These are phyloP conservation scores for Suillus paluster DNA, from an alignment of 768 basidiomycete genomes.

Conservation along the genomic window DNA sequence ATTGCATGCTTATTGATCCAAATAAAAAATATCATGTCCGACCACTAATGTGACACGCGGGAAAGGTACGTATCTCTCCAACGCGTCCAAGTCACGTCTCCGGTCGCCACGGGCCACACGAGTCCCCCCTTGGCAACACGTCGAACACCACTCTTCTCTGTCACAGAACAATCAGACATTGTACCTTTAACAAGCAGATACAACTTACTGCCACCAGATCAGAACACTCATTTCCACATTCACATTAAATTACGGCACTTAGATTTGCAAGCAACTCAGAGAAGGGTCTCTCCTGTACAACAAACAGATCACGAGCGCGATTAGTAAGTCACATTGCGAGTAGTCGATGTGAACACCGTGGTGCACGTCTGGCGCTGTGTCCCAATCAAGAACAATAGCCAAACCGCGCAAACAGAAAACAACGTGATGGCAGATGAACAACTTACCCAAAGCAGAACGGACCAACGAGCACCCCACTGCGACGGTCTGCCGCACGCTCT, in stretches of 20 bases:
- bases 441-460: conserved; percentile 78
- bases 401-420: neutral
- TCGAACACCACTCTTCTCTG: neutral
- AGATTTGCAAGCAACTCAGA: neutral
- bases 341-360: neutral
- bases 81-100: neutral
- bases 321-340: neutral
- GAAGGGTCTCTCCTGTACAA: conserved; percentile 3
- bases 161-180: neutral
- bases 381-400: neutral
- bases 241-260: neutral
- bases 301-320: neutral
- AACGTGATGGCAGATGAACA: too few relatives aligned
- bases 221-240: neutral
- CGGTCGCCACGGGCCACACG: neutral
- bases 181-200: neutral
- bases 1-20: neutral
- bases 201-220: neutral
- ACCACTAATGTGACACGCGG: neutral
- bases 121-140: neutral
- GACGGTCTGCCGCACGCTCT: conserved; percentile 84
- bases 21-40: neutral
- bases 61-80: neutral
- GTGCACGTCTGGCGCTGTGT: neutral
- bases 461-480: conserved; percentile 88